Evolutionary conservation across 495 filamentous ascomycete species (phyloP), one percentile per base, ranked within the genome.

Genomic region (Tuber magnatum): DNA sequence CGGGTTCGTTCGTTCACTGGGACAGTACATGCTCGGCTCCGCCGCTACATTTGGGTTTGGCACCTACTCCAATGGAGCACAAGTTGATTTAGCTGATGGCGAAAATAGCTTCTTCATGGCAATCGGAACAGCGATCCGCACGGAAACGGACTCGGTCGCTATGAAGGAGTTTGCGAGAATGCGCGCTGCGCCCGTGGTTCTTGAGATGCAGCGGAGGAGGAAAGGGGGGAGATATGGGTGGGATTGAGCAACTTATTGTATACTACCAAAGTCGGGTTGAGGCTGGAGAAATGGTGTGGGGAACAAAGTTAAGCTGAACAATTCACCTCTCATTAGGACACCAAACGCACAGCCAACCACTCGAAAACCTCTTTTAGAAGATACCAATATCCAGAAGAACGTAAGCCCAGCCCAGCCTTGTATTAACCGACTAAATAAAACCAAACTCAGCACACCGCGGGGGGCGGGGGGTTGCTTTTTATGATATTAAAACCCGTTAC

Each of bases 21-120:
- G 94, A 72, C 94, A 97, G 85, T 97, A 97, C 83, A 99, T 99
- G 95, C 83, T 94, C 43, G 94, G 93, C n/a, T 97, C 95, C 40
- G 93, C 94, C 68, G 93, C 93, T 38, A 97, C 94, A 48, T 99
- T 99, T 83, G 95, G 95, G 95, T 98, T 88, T 71, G 89, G 74
- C 78, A 73, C 51, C 68, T 72, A 35, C 72, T 9, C n/a, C 28
- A 51, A 73, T 68, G 39, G 74, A 72, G 3, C 24, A 16, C 22
- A 22, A 32, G 10, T 46, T 40, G 69, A 74, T 77, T 77, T 83
- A 35, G 83, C 69, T 41, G 69, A 65, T 12, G 12, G 44, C 42
- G 71, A 43, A 48, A 20, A 28, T 73, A 99, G 95, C 35, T 97
- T 97, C 84, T 99, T 99, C 88, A 99, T 99, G 95, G 94, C 92